Evolutionary conservation across 352 stramenopile genomes (phyloP), one percentile per base, ranked within the genome.

Genomic region (Pythium aquatile): DNA sequence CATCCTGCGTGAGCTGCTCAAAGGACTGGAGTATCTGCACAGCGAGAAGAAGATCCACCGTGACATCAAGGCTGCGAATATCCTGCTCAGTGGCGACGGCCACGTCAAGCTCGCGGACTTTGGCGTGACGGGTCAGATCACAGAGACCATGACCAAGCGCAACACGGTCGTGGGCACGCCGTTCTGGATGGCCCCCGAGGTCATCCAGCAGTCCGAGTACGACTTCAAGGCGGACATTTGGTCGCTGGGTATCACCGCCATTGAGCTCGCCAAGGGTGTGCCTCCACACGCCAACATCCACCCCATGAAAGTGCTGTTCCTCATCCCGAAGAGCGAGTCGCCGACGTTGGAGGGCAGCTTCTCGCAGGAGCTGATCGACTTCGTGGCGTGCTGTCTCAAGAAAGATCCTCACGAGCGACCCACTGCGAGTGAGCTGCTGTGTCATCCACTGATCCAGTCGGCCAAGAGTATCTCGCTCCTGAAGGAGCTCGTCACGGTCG

Each of bases 131-230:
- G 90, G 85, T 26, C 85, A 95, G 69, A 77, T 97, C 61, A 97
- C 85, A 10, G 83, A 83, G 64, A 96, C 85, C 24, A 87, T 97
- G 62, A 91, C 83, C 55, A 97, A 97, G 69, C 87, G 89, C 16
- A 85, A 91, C 48, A 97, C 89, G 8, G 88, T 96, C 35, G 89
- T 96, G 37, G 90, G 90, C 24, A 96, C 90, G 17, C 90, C 90
- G 6, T 97, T 95, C 70, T 97, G 89, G 88, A 97, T 97, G 90
- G 89, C 90, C n/a, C 89, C 89, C 7, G 89, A 97, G 62, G 90
- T 97, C 37, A 97, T 97, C 49, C 81, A 91, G 65, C 75, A 96
- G 76, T 81, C 89, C 20, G 70, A 87, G 57, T 94, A 95, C 65
- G 84, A 96, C 62, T 73, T 78, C 54, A 95, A 94, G 60, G 85